Percentiles rank a stretch among this genome's conserved stretches.
Evolutionary conservation across 345 rosid species (phyloP).

Genomic region (Combretum micranthum): DNA sequence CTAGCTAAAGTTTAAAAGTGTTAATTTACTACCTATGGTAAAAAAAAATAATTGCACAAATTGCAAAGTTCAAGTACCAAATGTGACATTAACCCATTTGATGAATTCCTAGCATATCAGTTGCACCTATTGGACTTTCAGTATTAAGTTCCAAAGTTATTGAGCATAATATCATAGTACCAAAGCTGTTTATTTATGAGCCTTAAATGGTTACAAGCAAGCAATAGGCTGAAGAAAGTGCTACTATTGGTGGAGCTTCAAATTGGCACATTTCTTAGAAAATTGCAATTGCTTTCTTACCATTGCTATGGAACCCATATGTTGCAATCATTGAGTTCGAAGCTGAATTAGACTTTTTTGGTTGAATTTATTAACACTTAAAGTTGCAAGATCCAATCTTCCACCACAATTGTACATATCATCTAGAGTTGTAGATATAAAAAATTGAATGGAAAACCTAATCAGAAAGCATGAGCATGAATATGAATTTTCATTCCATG

Average conservation of each 20-base stretch:
- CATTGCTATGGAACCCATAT: slow-evolving; percentile 39
- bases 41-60: too few relatives aligned
- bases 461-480: slow-evolving; percentile 34
- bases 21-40: too few relatives aligned
- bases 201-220: slow-evolving; percentile 57
- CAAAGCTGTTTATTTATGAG: slow-evolving; percentile 33
- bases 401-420: slow-evolving; percentile 58
- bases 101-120: slow-evolving; percentile 64
- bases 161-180: slow-evolving; percentile 37
- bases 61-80: too few relatives aligned
- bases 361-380: slow-evolving; percentile 28
- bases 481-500: slow-evolving; percentile 53
- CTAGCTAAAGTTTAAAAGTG: too few relatives aligned
- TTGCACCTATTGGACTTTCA: slow-evolving; percentile 40
- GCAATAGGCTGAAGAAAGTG: slow-evolving; percentile 40
- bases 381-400: slow-evolving; percentile 28
- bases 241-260: slow-evolving; percentile 32
- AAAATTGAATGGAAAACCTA: slow-evolving; percentile 31
- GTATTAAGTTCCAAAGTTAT: slow-evolving; percentile 29
- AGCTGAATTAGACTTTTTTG: slow-evolving; percentile 23
- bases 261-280: slow-evolving; percentile 31
- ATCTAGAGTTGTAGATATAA: slow-evolving; percentile 39
- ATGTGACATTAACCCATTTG: too few relatives aligned
- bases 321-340: slow-evolving; percentile 58
- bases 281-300: slow-evolving; percentile 37